These are phyloP conservation scores for Bipolaris bicolor DNA, from an alignment of 2,329 filamentous ascomycete species.

Conservation along the genomic window DNA sequence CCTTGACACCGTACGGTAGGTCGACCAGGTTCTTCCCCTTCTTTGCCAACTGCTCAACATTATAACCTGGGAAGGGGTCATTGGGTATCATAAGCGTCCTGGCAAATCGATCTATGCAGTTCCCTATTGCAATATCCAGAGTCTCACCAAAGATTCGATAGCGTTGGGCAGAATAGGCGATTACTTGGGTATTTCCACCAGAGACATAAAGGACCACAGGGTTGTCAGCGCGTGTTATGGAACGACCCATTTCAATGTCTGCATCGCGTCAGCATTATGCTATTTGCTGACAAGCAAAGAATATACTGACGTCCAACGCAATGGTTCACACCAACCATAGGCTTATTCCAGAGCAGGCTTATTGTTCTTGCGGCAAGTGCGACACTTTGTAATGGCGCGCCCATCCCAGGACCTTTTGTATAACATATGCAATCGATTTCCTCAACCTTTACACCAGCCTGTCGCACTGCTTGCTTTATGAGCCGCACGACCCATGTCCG, in stretches of 20 bases:
- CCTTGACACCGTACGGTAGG: constrained; percentile 94
- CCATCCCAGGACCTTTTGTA: constrained; percentile 96
- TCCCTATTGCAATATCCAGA: constrained; percentile 95
- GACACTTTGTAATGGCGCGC: constrained; percentile 84
- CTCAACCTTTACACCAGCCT: constrained; percentile 59
- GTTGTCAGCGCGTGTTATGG: constrained; percentile 87
- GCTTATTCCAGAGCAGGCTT: constrained; percentile 81
- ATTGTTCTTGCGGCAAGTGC: constrained; percentile 85
- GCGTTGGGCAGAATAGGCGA: constrained; percentile 90
- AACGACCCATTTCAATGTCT: constrained; percentile 96
- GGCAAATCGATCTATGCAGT: constrained; percentile 95
- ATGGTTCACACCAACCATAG: constrained; percentile 95
- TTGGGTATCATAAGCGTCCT: constrained; percentile 90
- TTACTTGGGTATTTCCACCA: constrained; percentile 96
- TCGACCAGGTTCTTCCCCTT: constrained; percentile 76
- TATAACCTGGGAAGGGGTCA: constrained; percentile 95
- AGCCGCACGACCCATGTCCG: constrained; percentile 80
- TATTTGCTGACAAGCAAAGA: not conserved
- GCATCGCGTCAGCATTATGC: not conserved
- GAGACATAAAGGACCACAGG: constrained; percentile 95
- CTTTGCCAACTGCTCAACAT: constrained; percentile 93
- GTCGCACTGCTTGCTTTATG: constrained; percentile 77
- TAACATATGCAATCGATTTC: constrained; percentile 94
- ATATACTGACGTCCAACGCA: constrained; percentile 76
- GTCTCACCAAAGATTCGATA: constrained; percentile 99